phyloP scores from a whole-genome alignment of 2,329 filamentous ascomycete genomes.

The Neofusicoccum laricinum region DNA sequence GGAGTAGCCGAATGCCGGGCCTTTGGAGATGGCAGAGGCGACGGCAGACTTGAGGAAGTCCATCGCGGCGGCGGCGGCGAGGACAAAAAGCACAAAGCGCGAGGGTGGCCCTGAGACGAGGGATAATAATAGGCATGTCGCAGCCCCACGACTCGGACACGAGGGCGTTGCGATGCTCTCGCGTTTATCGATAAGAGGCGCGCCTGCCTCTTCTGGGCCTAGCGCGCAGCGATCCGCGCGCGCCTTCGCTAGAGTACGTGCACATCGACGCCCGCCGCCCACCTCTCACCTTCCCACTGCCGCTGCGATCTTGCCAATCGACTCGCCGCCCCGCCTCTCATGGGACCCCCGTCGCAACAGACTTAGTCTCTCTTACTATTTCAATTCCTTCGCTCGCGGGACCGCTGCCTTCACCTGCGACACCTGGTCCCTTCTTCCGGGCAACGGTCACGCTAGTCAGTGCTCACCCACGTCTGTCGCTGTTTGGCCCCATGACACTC shows the following conservation, averaged over 20 bases:
- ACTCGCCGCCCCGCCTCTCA: neutral
- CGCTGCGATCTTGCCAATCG: neutral
- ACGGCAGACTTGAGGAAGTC: slow-evolving; percentile 98
- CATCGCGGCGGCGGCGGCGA: slow-evolving; percentile 54
- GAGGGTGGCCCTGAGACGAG: neutral
- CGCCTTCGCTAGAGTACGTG: slow-evolving; percentile 6
- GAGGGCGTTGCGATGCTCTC: neutral
- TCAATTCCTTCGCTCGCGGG: neutral
- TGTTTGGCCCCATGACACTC: neutral
- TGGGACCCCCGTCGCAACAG: neutral
- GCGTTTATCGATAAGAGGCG: neutral
- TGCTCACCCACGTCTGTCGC: neutral
- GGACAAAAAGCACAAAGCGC: neutral
- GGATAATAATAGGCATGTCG: neutral
- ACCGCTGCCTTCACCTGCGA: neutral
- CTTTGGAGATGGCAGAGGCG: slow-evolving; percentile 93
- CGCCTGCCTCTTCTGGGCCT: neutral
- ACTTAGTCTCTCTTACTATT: neutral
- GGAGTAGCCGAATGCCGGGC: slow-evolving; percentile 85
- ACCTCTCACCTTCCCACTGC: neutral
- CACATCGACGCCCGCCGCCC: neutral
- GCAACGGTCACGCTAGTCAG: slow-evolving; percentile 10
- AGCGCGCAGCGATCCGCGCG: neutral
- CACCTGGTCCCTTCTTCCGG: neutral
- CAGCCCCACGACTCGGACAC: slow-evolving; percentile 9